A percentile compares a stretch with the other conserved stretches of the same genome.
phyloP scores from a whole-genome alignment of 164 flowering plant species.

The Chimonanthus salicifolius region DNA sequence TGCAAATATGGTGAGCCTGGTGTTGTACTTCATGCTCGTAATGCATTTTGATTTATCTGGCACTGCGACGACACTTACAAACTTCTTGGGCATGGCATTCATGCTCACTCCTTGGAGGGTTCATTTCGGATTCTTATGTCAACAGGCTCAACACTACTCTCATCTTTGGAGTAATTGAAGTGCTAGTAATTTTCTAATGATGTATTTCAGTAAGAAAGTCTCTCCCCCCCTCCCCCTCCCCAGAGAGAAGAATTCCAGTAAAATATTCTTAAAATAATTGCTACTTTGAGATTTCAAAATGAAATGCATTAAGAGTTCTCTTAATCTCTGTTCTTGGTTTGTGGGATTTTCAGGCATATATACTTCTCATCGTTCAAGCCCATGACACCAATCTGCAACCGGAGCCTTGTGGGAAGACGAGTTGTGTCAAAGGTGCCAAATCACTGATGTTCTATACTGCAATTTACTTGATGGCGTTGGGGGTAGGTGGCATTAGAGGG shows the following conservation, averaged over 20 bases:
- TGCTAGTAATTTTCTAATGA: slow-evolving; percentile 29
- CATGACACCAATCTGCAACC: slow-evolving; percentile 20
- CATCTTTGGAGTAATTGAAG: slow-evolving; percentile 41
- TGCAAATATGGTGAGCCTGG: slow-evolving; percentile 54
- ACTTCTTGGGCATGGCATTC: slow-evolving; percentile 55
- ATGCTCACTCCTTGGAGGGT: slow-evolving; percentile 50
- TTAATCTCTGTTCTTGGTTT: background rate
- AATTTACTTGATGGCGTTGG: slow-evolving; percentile 28
- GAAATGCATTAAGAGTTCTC: background rate
- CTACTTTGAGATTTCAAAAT: too few species aligned
- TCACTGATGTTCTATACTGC: slow-evolving; percentile 28
- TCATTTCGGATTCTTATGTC: slow-evolving; percentile 56
- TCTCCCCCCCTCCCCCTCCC: background rate
- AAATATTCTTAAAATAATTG: background rate
- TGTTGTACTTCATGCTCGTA: slow-evolving; percentile 34
- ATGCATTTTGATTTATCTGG: slow-evolving; percentile 41
- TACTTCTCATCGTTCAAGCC: slow-evolving; percentile 34
- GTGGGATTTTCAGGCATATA: slow-evolving; percentile 32
- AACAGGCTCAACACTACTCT: slow-evolving; percentile 41
- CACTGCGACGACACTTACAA: slow-evolving; percentile 56
- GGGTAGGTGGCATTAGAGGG: slow-evolving; percentile 34
- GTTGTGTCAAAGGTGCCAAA: slow-evolving; percentile 22
- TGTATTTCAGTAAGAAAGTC: too few species aligned
- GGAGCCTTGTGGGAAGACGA: slow-evolving; percentile 13
- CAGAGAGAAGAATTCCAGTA: too few species aligned